Base-by-base conservation (phyloP, 1,284 basidiomycete species). In the Ceratobasidium sp. region DNA sequence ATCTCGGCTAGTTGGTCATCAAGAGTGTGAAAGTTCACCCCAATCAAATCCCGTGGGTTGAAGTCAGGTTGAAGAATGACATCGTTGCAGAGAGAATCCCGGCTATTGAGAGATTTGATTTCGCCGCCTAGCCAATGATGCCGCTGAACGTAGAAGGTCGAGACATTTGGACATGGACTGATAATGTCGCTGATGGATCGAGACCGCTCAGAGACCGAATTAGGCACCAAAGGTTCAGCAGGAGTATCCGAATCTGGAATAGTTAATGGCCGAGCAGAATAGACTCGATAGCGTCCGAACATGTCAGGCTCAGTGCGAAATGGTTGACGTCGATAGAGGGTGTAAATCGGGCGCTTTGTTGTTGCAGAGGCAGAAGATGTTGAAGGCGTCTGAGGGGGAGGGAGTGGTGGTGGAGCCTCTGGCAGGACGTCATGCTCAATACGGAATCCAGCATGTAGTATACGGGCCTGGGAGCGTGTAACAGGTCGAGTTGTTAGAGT, bases 221-320 rank as follows among this genome's bases (percentile, higher is more conserved):
- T 22, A 9, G 19, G 53, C 19, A 29, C 41, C 11, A 51, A 9
- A 33, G 36, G 63, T 33, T 47, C 45, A 31, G 36, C 41, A 5
- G 63, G 48, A 11, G 63, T n/a, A 14, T 53, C 41, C 6, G 63
- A 47, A 53, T 65, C 31, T 3, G 63, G 63, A n/a, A 65, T 65
- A 15, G n/a, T 65, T 3, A 50, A 48, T 5, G 63, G 63, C 24
- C 29, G 27, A 1, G 63, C 54, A 33, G 45, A 31, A 15, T 67
- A 67, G 3, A 65, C 63, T 4, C 48, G 63, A 48, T 65, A 65
- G 33, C n/a, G 62, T 5, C 62, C 62, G 54, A 66, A 66, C 8
- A 54, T 54, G 19, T 66, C 62, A 5, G 62, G 45, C 8, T 65
- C 63, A 22, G 63, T 65, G 47, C 47, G 31, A 41, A 65, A 50